Conservation (phyloP, 305 asterid species). For the Rubia tinctorum region DNA sequence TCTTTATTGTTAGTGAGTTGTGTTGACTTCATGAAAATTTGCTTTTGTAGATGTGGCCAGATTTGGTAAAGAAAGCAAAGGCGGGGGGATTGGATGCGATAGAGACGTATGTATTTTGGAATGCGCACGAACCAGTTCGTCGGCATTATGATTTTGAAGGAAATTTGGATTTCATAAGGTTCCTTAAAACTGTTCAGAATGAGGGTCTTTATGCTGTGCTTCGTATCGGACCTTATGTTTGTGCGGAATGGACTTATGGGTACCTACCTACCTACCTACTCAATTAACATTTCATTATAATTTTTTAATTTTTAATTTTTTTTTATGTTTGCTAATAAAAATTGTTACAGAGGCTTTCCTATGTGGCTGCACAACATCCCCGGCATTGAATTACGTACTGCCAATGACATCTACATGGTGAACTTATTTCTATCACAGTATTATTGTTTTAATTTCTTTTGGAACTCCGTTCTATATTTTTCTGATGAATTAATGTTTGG, state of each 20-base stretch:
- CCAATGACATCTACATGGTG: slow-evolving; percentile 60
- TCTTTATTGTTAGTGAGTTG: too few species aligned
- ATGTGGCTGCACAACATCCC: slow-evolving; percentile 73
- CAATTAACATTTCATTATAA: too few species aligned
- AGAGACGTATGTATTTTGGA: slow-evolving; percentile 83
- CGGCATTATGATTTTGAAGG: slow-evolving; percentile 62
- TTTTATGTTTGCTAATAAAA: background rate
- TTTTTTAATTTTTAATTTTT: too few species aligned
- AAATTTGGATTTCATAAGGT: slow-evolving; percentile 54
- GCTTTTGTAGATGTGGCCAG: slow-evolving; percentile 71
- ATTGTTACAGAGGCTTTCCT: slow-evolving; percentile 54
- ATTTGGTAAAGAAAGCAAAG: slow-evolving; percentile 60
- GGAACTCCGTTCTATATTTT: too few species aligned
- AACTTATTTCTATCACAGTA: too few species aligned
- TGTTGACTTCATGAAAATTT: too few species aligned
- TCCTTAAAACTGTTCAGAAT: slow-evolving; percentile 48
- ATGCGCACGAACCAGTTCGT: slow-evolving; percentile 63
- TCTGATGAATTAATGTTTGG: background rate
- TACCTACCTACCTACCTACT: too few species aligned
- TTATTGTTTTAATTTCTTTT: background rate
- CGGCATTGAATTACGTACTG: slow-evolving; percentile 50
- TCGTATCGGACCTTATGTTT: slow-evolving; percentile 80
- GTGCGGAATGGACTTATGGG: slow-evolving; percentile 89
- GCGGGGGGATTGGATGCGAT: slow-evolving; percentile 72
- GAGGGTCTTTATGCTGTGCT: slow-evolving; percentile 62